A percentile compares a stretch with the other conserved stretches of the same genome.
Evolutionary conservation across 2,329 filamentous ascomycete species (phyloP).

Genomic region (Neofusicoccum laricinum): DNA sequence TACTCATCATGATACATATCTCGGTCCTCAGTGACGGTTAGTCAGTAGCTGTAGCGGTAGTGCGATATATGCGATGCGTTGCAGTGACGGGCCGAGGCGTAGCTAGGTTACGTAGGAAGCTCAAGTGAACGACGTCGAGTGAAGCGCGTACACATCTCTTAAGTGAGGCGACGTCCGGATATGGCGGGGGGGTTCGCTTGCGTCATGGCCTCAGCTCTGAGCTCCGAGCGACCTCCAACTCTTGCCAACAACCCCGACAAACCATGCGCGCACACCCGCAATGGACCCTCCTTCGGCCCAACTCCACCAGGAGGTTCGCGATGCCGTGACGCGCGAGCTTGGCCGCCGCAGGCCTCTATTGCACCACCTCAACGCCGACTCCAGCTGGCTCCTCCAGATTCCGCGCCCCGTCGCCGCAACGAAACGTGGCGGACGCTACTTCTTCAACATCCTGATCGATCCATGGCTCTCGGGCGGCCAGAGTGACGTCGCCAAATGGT

Average conservation of each 20-base stretch:
- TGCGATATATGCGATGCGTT: too few relatives aligned
- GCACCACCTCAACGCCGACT: constrained; percentile 65
- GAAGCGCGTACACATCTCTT: neutral
- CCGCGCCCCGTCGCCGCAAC: constrained; percentile 50
- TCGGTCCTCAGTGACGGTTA: neutral
- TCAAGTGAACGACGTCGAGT: neutral
- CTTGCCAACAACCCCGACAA: neutral
- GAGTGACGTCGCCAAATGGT: constrained; percentile 62
- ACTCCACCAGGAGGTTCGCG: constrained; percentile 42
- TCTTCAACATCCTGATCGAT: constrained; percentile 64
- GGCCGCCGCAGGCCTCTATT: constrained; percentile 51
- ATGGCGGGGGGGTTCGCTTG: neutral
- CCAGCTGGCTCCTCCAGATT: constrained; percentile 65
- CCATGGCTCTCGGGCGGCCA: constrained; percentile 64
- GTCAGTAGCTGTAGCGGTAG: too few relatives aligned
- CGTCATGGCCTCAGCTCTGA: constrained; percentile 9
- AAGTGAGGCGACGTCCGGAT: neutral
- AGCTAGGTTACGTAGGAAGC: neutral
- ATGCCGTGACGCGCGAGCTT: constrained; percentile 38
- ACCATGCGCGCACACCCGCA: neutral
- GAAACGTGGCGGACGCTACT: constrained; percentile 46
- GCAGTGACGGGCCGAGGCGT: too few relatives aligned
- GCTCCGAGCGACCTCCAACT: neutral
- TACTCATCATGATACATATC: neutral
- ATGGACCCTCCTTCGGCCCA: constrained; percentile 26